Conservation (phyloP, 2,329 filamentous ascomycete genomes). For the Fusarium abutilonis region DNA sequence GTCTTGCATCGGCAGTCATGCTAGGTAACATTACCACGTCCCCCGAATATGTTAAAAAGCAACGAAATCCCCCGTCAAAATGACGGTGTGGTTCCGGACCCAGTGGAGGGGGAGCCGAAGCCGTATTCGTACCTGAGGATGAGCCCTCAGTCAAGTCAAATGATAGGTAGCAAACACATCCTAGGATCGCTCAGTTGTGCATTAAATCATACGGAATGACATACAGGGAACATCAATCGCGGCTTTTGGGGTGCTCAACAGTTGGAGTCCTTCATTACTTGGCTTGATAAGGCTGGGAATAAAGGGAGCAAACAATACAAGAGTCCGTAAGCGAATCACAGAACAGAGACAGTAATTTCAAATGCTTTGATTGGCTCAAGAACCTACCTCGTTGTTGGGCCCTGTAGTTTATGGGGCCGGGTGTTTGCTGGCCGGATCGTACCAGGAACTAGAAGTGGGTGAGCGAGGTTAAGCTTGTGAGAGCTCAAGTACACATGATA, state of each 20-base stretch:
- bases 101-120: constrained; percentile 4
- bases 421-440: constrained; percentile 44
- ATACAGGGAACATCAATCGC: constrained; percentile 3
- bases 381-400: constrained; percentile 1
- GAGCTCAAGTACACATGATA: background rate
- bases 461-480: constrained; percentile 2
- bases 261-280: constrained; percentile 2
- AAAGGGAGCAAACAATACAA: background rate
- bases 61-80: constrained; percentile 21
- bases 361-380: constrained; percentile 42
- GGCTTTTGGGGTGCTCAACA: background rate
- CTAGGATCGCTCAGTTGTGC: too few species aligned
- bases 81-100: constrained; percentile 34
- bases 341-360: constrained; percentile 45
- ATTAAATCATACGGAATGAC: too few species aligned
- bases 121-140: constrained; percentile 42
- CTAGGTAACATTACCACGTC: constrained; percentile 11
- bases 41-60: background rate
- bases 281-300: constrained; percentile 18
- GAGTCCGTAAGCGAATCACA: constrained; percentile 41
- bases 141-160: background rate
- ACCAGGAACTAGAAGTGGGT: constrained; percentile 21
- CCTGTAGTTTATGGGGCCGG: constrained; percentile 32
- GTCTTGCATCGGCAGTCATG: background rate
- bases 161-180: constrained; percentile 2